Conservation (phyloP, 805 yeast species). For the Yarrowia phangngaensis region DNA sequence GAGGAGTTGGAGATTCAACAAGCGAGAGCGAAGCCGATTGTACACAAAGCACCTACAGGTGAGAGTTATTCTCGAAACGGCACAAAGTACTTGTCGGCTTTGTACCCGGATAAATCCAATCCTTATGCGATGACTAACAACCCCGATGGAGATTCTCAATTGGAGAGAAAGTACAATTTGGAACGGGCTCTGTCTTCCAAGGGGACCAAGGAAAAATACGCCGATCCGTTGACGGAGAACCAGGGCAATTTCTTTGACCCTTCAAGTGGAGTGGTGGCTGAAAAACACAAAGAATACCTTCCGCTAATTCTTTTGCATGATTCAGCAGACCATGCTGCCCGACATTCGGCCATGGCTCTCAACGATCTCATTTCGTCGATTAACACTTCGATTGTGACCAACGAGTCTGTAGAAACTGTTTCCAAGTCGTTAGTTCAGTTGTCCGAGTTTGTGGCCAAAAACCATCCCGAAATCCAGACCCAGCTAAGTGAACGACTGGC, state of each 20-base stretch:
- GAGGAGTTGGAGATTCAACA: slow-evolving; percentile 25
- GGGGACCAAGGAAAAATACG: slow-evolving; percentile 4
- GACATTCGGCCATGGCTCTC: slow-evolving; percentile 33
- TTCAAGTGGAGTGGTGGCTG: slow-evolving; percentile 32
- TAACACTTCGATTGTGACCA: slow-evolving; percentile 34
- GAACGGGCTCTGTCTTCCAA: slow-evolving; percentile 15
- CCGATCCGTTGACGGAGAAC: slow-evolving; percentile 27
- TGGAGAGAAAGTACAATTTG: slow-evolving; percentile 7
- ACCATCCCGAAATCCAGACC: slow-evolving; percentile 27
- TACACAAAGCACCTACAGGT: neutral
- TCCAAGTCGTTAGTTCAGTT: slow-evolving; percentile 28
- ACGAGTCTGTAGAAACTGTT: slow-evolving; percentile 31
- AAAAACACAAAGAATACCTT: slow-evolving; percentile 32
- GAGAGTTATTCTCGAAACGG: neutral
- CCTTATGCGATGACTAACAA: slow-evolving; percentile 14
- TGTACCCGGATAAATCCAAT: slow-evolving; percentile 11
- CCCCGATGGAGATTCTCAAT: slow-evolving; percentile 15
- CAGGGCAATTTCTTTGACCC: slow-evolving; percentile 33
- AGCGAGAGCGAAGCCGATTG: slow-evolving; percentile 1
- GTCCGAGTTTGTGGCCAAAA: slow-evolving; percentile 27
- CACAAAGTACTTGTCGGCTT: slow-evolving; percentile 9
- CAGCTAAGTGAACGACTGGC: slow-evolving; percentile 28
- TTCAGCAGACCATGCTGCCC: slow-evolving; percentile 31
- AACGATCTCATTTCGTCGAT: slow-evolving; percentile 34
- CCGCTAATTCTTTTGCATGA: slow-evolving; percentile 36